Evolutionary conservation across 495 filamentous ascomycete genomes (phyloP).

Genomic region (Bacidia gigantensis): DNA sequence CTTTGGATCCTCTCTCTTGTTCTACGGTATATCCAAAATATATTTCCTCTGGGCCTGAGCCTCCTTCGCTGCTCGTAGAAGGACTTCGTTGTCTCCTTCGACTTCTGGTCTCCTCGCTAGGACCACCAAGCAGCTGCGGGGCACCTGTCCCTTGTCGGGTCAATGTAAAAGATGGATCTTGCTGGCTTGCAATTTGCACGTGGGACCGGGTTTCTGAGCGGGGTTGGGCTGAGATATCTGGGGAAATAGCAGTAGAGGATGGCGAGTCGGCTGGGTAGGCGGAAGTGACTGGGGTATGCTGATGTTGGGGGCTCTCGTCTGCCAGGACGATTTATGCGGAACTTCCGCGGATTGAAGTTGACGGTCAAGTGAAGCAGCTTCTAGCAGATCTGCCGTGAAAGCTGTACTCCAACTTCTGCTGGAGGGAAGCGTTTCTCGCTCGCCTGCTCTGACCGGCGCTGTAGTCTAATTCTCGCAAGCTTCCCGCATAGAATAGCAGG

Average conservation of each 20-base stretch:
- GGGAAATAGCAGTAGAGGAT: slow-evolving; percentile 25
- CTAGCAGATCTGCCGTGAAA: slow-evolving; percentile 5
- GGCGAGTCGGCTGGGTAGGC: slow-evolving; percentile 39
- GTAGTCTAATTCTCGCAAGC: background rate
- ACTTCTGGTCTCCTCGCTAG: slow-evolving; percentile 1
- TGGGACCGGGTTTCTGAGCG: background rate
- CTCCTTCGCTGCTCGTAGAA: slow-evolving; percentile 7
- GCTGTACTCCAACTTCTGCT: background rate
- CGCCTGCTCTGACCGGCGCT: slow-evolving; percentile 22
- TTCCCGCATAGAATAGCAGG: background rate
- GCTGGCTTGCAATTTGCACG: background rate
- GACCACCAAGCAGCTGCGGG: background rate
- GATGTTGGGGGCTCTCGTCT: slow-evolving; percentile 36
- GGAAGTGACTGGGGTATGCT: slow-evolving; percentile 42
- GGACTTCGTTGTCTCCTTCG: slow-evolving; percentile 17
- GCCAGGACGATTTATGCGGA: slow-evolving; percentile 48
- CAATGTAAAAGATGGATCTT: background rate
- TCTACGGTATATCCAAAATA: background rate
- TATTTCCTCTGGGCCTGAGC: background rate
- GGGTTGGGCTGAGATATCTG: slow-evolving; percentile 17
- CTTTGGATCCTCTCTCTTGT: background rate
- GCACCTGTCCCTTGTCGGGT: background rate
- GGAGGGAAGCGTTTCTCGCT: background rate
- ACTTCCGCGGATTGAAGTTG: slow-evolving; percentile 36
- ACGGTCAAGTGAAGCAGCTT: slow-evolving; percentile 14